These are phyloP conservation scores for Pestalotiopsis fici DNA, from an alignment of 2,329 filamentous ascomycete species.

Conservation along the genomic window DNA sequence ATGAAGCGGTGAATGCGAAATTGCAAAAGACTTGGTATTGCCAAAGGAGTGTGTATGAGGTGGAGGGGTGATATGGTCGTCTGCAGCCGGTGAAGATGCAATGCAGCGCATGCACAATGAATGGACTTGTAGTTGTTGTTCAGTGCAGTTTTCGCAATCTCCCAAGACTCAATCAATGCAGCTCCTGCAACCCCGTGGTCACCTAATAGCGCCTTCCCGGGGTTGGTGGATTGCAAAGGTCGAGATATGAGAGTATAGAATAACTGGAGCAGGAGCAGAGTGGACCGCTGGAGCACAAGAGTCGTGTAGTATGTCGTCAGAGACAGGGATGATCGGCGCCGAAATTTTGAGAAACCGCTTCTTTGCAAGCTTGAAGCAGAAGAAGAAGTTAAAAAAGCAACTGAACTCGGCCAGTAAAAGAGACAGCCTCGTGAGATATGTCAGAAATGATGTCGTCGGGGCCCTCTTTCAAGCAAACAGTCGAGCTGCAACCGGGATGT, in stretches of 20 bases:
- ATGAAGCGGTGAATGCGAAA: background rate
- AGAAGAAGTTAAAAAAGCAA: background rate
- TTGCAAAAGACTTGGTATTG: background rate
- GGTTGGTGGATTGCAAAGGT: too few relatives aligned
- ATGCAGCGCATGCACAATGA: background rate
- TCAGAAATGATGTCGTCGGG: background rate
- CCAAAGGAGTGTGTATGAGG: background rate
- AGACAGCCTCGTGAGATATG: background rate
- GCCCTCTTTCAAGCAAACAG: too few relatives aligned
- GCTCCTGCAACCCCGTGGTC: background rate
- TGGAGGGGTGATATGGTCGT: background rate
- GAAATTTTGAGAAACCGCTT: background rate
- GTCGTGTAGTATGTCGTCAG: background rate
- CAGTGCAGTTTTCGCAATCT: background rate
- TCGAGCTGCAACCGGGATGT: too few relatives aligned
- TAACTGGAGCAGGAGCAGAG: background rate
- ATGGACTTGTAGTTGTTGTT: background rate
- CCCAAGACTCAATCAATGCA: background rate
- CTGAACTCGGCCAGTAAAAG: background rate
- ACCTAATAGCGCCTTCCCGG: slow-evolving; percentile 1
- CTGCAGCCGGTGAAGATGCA: background rate
- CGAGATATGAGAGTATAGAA: background rate
- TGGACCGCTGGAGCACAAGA: background rate
- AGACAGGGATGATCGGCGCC: background rate
- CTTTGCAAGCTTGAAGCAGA: background rate